phyloP scores from a whole-genome alignment of 768 basidiomycete genomes.

The Suillus tomentosus region DNA sequence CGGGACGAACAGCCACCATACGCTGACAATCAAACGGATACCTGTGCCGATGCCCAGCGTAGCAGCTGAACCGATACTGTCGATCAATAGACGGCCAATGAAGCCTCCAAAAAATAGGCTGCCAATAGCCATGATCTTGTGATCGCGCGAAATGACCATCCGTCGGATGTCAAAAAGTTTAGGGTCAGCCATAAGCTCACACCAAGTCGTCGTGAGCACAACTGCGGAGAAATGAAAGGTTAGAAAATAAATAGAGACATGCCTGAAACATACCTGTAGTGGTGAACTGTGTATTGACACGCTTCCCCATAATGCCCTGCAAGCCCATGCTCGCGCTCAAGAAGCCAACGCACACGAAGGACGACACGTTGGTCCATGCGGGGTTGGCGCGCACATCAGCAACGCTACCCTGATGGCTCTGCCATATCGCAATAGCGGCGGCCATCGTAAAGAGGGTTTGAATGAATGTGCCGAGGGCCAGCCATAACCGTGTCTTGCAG shows the following conservation, averaged over 20 bases:
- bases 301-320: conserved; percentile 85
- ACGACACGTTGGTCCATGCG: conserved; percentile 66
- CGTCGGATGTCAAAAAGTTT: conserved; percentile 61
- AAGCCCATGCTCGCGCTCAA: conserved; percentile 82
- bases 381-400: conserved; percentile 58
- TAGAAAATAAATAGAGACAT: not conserved
- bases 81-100: conserved; percentile 57
- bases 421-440: conserved; percentile 70
- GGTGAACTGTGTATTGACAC: conserved; percentile 76
- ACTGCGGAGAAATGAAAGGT: conserved; percentile 41
- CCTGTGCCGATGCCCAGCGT: conserved; percentile 70
- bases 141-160: conserved; percentile 62
- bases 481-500: conserved; percentile 71
- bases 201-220: conserved; percentile 87
- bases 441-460: conserved; percentile 79
- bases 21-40: conserved; percentile 57
- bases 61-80: conserved; percentile 58
- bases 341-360: conserved; percentile 75
- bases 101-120: conserved; percentile 82
- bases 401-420: conserved; percentile 58
- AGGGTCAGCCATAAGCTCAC: conserved; percentile 84
- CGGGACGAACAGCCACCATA: conserved; percentile 70
- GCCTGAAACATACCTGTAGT: conserved; percentile 59
- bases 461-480: conserved; percentile 67
- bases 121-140: conserved; percentile 64